A percentile compares a stretch with the other conserved stretches of the same genome.
These are phyloP conservation scores for Capsella bursapastoris DNA, from an alignment of 345 rosid species.

Conservation along the genomic window DNA sequence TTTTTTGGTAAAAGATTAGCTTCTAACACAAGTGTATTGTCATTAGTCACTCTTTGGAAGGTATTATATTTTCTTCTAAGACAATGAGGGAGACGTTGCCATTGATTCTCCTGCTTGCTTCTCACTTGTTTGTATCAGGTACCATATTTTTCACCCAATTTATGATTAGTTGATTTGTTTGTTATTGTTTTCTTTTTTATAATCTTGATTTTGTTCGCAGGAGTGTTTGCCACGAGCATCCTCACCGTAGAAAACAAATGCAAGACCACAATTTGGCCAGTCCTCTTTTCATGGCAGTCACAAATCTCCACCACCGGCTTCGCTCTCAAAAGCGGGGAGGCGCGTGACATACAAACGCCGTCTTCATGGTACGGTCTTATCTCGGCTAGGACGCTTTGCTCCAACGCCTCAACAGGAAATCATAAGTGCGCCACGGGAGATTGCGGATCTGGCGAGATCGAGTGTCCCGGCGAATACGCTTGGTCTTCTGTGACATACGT, in stretches of 20 bases:
- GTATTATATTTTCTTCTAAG: not conserved
- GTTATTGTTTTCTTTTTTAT: not conserved
- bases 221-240: constrained; percentile 22
- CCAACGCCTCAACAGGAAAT: constrained; percentile 3
- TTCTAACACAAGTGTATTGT: too few species aligned
- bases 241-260: constrained; percentile 36
- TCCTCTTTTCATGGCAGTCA: constrained; percentile 13
- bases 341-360: constrained; percentile 10
- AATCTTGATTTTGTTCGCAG: not conserved
- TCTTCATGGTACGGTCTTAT: constrained; percentile 37
- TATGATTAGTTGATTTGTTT: not conserved
- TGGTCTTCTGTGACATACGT: constrained; percentile 28
- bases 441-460: constrained; percentile 16
- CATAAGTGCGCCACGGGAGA: constrained; percentile 25
- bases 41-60: too few species aligned
- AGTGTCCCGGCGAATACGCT: not conserved
- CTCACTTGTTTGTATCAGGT: constrained; percentile 10
- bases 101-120: constrained; percentile 18
- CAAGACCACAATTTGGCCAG: constrained; percentile 36
- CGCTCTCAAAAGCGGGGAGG: constrained; percentile 22
- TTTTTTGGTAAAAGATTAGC: too few species aligned
- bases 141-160: not conserved
- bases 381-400: constrained; percentile 27
- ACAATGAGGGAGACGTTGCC: not conserved
- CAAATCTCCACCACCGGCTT: constrained; percentile 24